A percentile compares a stretch with the other conserved stretches of the same genome.
Evolutionary conservation across 75 land plant genomes (phyloP).

Genomic region (Selaginella moellendorffii): DNA sequence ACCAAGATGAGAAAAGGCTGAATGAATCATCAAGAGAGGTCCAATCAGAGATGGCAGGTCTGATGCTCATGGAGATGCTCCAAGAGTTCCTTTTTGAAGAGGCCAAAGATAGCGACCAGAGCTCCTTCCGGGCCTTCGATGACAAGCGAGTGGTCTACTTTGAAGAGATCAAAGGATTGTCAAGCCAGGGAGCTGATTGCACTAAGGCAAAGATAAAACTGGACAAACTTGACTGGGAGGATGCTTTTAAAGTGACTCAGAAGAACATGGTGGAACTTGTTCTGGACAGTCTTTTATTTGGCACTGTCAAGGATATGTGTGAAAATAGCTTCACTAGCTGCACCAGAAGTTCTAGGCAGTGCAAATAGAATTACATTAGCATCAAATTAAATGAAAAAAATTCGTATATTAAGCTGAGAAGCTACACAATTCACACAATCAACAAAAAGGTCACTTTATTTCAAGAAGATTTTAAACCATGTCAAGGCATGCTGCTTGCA

Average conservation of each 20-base stretch:
- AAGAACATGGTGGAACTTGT: not conserved
- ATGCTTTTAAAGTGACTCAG: not conserved
- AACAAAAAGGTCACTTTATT: no score
- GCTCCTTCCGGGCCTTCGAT: not conserved
- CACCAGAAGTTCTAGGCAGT: no score
- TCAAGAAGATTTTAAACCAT: no score
- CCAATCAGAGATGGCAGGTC: not conserved
- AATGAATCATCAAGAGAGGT: not conserved
- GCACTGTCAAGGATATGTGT: not conserved
- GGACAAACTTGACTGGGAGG: not conserved
- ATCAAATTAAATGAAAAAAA: no score
- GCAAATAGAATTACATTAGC: no score
- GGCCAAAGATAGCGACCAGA: not conserved
- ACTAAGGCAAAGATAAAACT: not conserved
- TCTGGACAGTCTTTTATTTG: not conserved
- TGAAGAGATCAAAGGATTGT: not conserved
- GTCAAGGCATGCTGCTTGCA: no score
- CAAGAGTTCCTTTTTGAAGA: not conserved
- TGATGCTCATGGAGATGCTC: not conserved
- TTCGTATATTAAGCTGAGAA: no score
- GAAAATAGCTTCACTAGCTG: no score
- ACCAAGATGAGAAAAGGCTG: not conserved
- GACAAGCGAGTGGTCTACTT: not conserved
- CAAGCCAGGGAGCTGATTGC: not conserved
- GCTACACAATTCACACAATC: no score